These are phyloP conservation scores for Conidiobolus incongruus DNA, from an alignment of 371 early-diverging fungal species.

Conservation along the genomic window DNA sequence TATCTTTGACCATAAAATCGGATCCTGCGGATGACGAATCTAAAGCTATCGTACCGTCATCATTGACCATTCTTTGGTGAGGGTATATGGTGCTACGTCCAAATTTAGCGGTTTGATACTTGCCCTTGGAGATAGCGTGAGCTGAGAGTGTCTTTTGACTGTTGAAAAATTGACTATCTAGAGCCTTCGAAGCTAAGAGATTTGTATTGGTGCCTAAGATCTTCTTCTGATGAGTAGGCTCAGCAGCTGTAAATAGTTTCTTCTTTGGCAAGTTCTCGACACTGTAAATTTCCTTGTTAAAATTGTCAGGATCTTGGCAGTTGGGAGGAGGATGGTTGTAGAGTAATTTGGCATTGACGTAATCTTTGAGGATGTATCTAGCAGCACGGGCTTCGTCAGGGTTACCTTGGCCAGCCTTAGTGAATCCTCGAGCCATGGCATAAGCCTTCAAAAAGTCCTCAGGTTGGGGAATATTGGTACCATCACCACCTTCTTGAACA, in stretches of 20 bases:
- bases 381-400: conserved; percentile 95
- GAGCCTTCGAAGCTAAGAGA: background rate
- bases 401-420: conserved; percentile 78
- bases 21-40: background rate
- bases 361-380: conserved; percentile 86
- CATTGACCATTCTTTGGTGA: conserved; percentile 22
- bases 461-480: conserved; percentile 63
- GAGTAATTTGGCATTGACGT: conserved; percentile 34
- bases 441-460: conserved; percentile 55
- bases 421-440: conserved; percentile 75
- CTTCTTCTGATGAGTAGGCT: background rate
- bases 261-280: background rate
- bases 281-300: conserved; percentile 3
- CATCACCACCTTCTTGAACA: conserved; percentile 58
- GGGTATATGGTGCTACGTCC: conserved; percentile 31
- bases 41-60: conserved; percentile 14
- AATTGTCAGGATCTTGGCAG: background rate
- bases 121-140: conserved; percentile 6
- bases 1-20: background rate
- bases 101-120: conserved; percentile 13
- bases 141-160: background rate
- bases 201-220: background rate
- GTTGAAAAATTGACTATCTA: conserved; percentile 5
- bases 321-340: conserved; percentile 3
- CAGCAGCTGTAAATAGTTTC: background rate